Evolutionary conservation across 2,329 filamentous ascomycete genomes (phyloP), one percentile per base, ranked within the genome.

Genomic region (Cladophialophora carrionii): DNA sequence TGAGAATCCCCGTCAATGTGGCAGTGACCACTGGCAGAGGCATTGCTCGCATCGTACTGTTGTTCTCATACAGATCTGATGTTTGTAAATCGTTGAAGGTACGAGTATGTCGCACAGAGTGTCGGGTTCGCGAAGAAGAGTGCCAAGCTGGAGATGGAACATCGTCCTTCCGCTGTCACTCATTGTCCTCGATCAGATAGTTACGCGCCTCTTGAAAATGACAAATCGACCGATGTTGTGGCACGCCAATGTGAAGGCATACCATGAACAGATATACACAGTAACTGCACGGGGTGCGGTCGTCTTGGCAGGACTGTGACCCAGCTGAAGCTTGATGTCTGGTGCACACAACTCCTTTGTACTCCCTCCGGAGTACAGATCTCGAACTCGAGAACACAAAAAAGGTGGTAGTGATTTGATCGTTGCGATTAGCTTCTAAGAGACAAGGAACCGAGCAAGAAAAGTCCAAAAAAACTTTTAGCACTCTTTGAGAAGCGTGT

Each of bases 401-500:
- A 43, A 43, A 43, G 37, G n/a, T 43, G 7, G 8, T 14, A 17
- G 6, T 10, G 37, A 41, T n/a, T n/a, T 7, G 37, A 41, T 17
- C 37, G 6, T 6, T 6, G 14, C 14, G 37, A 41, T 14, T n/a
- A n/a, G 12, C 14, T 10, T 12, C 14, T 2, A n/a, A n/a, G 37
- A n/a, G 2, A 1, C 6, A n/a, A n/a, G 17, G 17, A 43, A n/a
- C 7, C 8, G 7, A n/a, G 3, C 4, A n/a, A 1, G 37, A 8
- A n/a, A 1, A n/a, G 6, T 6, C 14, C 52, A 71, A 87, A 88
- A 88, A 87, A 85, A 86, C 81, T 82, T 82, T 83, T 83, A 85
- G 86, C 84, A 88, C 87, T 89, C 88, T 90, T 89, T 89, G 87
- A 86, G 87, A 83, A 89, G 87, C 88, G 88, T 92, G 90, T 93